Base-by-base conservation (phyloP, 2,329 filamentous ascomycete species). In the Nakataea oryzae region DNA sequence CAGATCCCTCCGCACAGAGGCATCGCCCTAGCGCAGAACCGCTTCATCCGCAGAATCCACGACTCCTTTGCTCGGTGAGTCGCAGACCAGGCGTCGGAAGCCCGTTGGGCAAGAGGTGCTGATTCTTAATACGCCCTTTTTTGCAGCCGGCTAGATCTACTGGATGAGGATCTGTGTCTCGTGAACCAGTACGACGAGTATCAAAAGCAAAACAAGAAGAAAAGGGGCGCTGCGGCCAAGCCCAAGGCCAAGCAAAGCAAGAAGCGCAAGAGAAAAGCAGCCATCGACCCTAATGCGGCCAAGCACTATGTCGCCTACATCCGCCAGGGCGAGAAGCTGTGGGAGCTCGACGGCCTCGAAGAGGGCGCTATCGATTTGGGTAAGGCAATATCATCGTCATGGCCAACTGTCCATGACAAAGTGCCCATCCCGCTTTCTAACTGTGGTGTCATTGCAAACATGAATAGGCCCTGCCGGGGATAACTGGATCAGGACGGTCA, bases 281-380 rank as follows among this genome's bases (percentile, higher is more conserved):
- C 65, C 17, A 76, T 81, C 8, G 75, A 80, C 0, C 83, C 90
- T n/a, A 81, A 83, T 14, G 29, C 54, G n/a, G 86, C 84, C 0
- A 95, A 88, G 70, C 93, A 97, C 71, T 97, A 95, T 73, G 88
- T 96, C 65, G 93, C 92, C 8, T 96, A 93, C 70, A 86, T 97
- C 32, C 90, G 91, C 2, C 82, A 86, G 17, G 79, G 82, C n/a
- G 86, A 84, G 2, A 78, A 84, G 62, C 83, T 96, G 17, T 97
- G 91, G 91, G 90, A 93, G 71, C 84, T 97, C 6, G 93, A 97
- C 73, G 93, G 93, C 5, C 78, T 97, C 27, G 86, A 93, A 71
- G 78, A 78, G 55, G 84, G 86, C 65, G 93, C 91, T 3, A 81
- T 85, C 41, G 82, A 79, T 62, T 77, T 92, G 62, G 87, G 87